A percentile compares a stretch with the other conserved stretches of the same genome.
Conservation (phyloP, 164 flowering plant species). For the Tinospora cordifolia region DNA sequence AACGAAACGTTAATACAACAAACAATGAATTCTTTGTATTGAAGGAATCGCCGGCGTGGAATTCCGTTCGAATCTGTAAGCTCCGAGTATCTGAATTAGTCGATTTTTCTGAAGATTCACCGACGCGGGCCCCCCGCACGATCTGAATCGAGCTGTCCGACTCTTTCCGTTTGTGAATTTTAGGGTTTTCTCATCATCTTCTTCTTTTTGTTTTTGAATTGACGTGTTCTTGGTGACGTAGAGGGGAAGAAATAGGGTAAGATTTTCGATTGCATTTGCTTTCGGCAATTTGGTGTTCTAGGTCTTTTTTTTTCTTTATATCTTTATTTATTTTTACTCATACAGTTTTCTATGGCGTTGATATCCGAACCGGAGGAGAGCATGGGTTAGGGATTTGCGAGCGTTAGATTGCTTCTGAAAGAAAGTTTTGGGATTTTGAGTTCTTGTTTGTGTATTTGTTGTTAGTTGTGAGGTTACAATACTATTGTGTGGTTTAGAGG, state of each 20-base stretch:
- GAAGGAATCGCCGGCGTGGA: background rate
- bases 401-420: background rate
- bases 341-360: background rate
- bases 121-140: too few species aligned
- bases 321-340: too few species aligned
- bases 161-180: background rate
- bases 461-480: background rate
- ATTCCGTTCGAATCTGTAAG: background rate
- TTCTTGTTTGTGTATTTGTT: conserved; percentile 16
- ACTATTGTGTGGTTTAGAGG: conserved; percentile 37
- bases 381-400: conserved; percentile 10
- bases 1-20: background rate
- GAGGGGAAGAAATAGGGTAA: background rate
- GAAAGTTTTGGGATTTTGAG: conserved; percentile 5
- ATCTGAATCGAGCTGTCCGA: background rate
- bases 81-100: background rate
- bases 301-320: background rate
- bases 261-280: background rate
- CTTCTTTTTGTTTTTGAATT: too few species aligned
- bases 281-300: background rate
- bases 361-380: conserved; percentile 17
- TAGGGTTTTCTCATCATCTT: too few species aligned
- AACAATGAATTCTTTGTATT: background rate
- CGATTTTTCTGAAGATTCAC: background rate
- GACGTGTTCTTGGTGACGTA: background rate